Evolutionary conservation across 805 yeast species (phyloP), one percentile per base, ranked within the genome.

Genomic region (Metschnikowia continentalis): DNA sequence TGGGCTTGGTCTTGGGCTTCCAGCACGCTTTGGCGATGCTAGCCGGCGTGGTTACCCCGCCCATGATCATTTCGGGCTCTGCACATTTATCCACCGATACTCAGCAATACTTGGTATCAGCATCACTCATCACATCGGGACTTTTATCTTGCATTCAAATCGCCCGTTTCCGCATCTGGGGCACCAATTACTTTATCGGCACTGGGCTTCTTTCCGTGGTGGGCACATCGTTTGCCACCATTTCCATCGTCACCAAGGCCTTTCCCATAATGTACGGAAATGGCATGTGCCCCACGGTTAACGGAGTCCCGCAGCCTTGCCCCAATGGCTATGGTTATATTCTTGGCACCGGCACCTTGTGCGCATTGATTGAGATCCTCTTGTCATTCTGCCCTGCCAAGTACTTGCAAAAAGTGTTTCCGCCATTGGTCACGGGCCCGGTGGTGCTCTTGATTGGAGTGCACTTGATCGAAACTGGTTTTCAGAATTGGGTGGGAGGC

Each of bases 1-100:
- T 52, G 37, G 55, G 55, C 35, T 32, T 49, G 32, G 33, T 52
- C 7, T 46, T 52, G 33, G 55, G 55, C 14, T 48, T 52, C 53
- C 55, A 52, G 35, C 55, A 52, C 43, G 47, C 55, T 5, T 52
- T 52, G 53, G 53, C 55, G 40, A 52, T 52, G 55, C 42, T 52
- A 46, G 55, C 55, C n/a, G 55, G 55, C 40, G 55, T 52, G 37
- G 46, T 52, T 17, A 49, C 55, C 6, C 55, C 55, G 2, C 55
- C 55, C 7, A 37, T 52, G 49, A 52, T 52, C 46, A 52, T 52
- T 32, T 26, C 53, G 11, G 40, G 39, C 46, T 42, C 48, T 7
- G 55, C 47, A 7, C 46, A 52, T 40, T 26, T 52, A 41, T 8
- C 32, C 42, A 36, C 46, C 14, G 39, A 32, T 10, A 32, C 43